A percentile compares a stretch with the other conserved stretches of the same genome.
Conservation (phyloP, 768 basidiomycete genomes). For the Cubamyces lactineus region DNA sequence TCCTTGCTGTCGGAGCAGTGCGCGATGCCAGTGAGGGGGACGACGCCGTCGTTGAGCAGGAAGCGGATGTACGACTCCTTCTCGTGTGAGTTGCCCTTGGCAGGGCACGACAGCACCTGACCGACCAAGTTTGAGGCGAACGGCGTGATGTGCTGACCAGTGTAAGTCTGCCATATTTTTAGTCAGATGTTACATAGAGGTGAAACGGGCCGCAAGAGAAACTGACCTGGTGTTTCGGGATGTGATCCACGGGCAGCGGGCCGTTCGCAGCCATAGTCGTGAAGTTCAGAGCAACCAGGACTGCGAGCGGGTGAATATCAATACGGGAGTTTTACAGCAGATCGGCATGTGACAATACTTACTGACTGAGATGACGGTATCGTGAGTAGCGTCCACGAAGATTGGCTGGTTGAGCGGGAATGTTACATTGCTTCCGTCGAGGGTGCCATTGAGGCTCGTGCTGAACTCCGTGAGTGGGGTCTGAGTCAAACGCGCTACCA, state of each 20-base stretch:
- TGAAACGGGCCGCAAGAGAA: not conserved
- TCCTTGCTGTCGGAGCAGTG: conserved; percentile 46
- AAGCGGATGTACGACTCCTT: conserved; percentile 40
- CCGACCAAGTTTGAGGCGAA: conserved; percentile 53
- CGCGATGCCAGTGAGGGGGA: conserved; percentile 48
- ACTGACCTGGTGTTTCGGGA: conserved; percentile 37
- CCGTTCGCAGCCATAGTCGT: conserved; percentile 44
- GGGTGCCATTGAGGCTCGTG: conserved; percentile 50
- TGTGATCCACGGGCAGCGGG: conserved; percentile 44
- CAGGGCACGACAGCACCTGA: conserved; percentile 48
- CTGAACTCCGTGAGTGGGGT: conserved; percentile 42
- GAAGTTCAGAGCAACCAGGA: conserved; percentile 51
- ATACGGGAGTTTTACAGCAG: not conserved
- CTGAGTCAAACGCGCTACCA: conserved; percentile 46
- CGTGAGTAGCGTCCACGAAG: conserved; percentile 52
- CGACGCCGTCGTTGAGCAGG: conserved; percentile 52
- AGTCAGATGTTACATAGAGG: not conserved
- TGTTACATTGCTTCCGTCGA: conserved; percentile 43
- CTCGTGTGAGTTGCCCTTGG: conserved; percentile 32
- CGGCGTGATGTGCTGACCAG: conserved; percentile 46
- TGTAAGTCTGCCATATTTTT: conserved; percentile 36
- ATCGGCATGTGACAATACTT: conserved; percentile 5
- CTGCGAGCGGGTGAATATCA: conserved; percentile 22
- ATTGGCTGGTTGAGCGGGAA: conserved; percentile 44
- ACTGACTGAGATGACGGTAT: conserved; percentile 47